Evolutionary conservation across 208 protist species (phyloP), one percentile per base, ranked within the genome.

Genomic region (Acanthamoeba triangularis): DNA sequence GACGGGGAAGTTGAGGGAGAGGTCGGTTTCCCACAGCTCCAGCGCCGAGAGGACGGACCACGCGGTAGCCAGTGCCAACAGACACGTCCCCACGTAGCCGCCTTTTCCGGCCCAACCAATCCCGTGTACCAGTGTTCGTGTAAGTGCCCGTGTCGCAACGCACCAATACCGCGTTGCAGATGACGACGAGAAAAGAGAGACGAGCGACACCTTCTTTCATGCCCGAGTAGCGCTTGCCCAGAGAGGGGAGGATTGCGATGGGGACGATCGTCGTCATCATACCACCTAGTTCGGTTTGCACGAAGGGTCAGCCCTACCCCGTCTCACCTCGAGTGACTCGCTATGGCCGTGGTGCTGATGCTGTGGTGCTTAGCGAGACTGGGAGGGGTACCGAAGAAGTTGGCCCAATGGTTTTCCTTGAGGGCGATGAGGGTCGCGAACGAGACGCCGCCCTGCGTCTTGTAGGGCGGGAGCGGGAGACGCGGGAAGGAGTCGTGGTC

Each of bases 331-430:
- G n/a, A n/a, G n/a, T n/a, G n/a, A n/a, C n/a, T n/a, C n/a, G n/a
- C n/a, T n/a, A n/a, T n/a, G 49, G 49, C 11, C 11, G 49, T 52
- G 49, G 4, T 52, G 49, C 49, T 52, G 49, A 52, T 11, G 49
- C n/a, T n/a, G 11, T 52, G 49, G 49, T 52, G 49, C 7, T 4
- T 52, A 11, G 7, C 49, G 11, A 52, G 11, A n/a, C n/a, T n/a
- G 59, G 59, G 3, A 63, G 28, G 63, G 6, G 14, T n/a, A 80
- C 72, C 78, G 61, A 87, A 87, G 78, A 87, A 87, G 78, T 87
- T 87, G 78, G 78, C 78, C 78, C 78, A 87, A 47, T 87, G 78
- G 47, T 87, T 87, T 37, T 87, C 78, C 78, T 87, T 87, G 47
- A 87, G 78, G 23, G 78, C 78, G 49, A 87, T 2, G 8, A 87